Evolutionary conservation across 116 monocot species (phyloP), one percentile per base, ranked within the genome.

Genomic region (Phalaenopsis hybrid): DNA sequence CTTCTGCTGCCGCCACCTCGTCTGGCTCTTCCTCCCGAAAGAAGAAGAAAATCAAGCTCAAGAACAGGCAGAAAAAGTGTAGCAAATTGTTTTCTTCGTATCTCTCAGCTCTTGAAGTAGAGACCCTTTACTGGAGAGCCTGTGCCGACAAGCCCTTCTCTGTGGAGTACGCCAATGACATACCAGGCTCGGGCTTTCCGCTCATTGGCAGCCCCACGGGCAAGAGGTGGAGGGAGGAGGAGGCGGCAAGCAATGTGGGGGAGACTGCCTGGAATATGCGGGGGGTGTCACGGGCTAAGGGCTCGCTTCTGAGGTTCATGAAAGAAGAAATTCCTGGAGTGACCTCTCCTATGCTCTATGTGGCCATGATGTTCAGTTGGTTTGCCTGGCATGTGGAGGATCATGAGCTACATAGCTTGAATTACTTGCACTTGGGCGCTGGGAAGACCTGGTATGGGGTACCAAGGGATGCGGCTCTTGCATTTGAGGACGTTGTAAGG

Each of bases 351-450:
- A 93, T 99, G 95, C 85, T 99, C 16, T 95, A 99, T 75, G 85
- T 99, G 12, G 99, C 90, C 6, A 95, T 93, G 92, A 88, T 99
- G 90, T 99, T 93, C 74, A 99, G 99, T 69, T 99, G 99, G 99
- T 99, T 93, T 77, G 99, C 99, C 6, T 99, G 99, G 99, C 93
- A 95, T 86, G 93, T 93, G n/a, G 95, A 99, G 84, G 99, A 99
- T 68, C 99, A 99, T 82, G 99, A 99, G 70, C 85, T 99, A 33
- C 95, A 99, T 79, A 93, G 99, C 83, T 76, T 99, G 86, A 95
- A 99, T 83, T 99, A 95, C 74, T 75, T 99, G 88, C 99, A 99
- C 77, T 82, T 88, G 65, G 99, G 99, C 23, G 87, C 92, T 6
- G 88, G 88, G 68, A 99, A 90, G 87, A 99, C 93, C n/a, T 99